phyloP scores from a whole-genome alignment of 2,329 filamentous ascomycete genomes.

The Fusarium circinatum region DNA sequence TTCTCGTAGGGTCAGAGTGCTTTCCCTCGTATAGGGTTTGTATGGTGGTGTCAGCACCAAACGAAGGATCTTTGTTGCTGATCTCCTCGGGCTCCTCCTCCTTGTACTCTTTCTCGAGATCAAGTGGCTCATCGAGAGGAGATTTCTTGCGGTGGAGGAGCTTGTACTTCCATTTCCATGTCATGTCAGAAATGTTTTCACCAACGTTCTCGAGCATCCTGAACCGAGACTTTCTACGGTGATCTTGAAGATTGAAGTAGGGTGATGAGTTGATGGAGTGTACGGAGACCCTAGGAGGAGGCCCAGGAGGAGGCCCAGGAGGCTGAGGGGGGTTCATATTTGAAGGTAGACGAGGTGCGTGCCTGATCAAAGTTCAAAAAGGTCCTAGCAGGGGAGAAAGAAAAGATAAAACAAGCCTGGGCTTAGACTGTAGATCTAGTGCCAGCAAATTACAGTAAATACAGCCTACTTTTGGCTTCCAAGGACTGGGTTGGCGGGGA shows the following conservation, averaged over 20 bases:
- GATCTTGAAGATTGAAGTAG: not conserved
- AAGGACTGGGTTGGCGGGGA: not conserved
- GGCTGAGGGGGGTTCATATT: not conserved
- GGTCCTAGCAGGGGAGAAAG: conserved; percentile 1
- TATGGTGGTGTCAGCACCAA: conserved; percentile 46
- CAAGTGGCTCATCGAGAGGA: conserved; percentile 25
- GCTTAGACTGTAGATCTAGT: not conserved
- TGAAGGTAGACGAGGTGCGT: not conserved
- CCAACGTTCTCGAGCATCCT: conserved; percentile 26
- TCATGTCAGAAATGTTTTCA: conserved; percentile 42
- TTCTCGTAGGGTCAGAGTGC: conserved; percentile 21
- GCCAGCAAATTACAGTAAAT: not conserved
- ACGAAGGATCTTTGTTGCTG: conserved; percentile 38
- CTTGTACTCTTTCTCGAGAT: conserved; percentile 29
- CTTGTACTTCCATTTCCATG: conserved; percentile 49
- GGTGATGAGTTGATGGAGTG: not conserved
- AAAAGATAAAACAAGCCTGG: not conserved
- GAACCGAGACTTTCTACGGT: not conserved
- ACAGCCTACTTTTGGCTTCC: not conserved
- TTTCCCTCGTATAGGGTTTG: conserved; percentile 55
- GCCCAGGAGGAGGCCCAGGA: not conserved
- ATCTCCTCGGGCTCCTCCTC: conserved; percentile 21
- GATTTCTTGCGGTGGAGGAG: conserved; percentile 38
- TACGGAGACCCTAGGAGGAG: not conserved
- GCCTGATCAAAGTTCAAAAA: not conserved